phyloP scores from a whole-genome alignment of 129 eudicot species.

The Flaveria linearis region DNA sequence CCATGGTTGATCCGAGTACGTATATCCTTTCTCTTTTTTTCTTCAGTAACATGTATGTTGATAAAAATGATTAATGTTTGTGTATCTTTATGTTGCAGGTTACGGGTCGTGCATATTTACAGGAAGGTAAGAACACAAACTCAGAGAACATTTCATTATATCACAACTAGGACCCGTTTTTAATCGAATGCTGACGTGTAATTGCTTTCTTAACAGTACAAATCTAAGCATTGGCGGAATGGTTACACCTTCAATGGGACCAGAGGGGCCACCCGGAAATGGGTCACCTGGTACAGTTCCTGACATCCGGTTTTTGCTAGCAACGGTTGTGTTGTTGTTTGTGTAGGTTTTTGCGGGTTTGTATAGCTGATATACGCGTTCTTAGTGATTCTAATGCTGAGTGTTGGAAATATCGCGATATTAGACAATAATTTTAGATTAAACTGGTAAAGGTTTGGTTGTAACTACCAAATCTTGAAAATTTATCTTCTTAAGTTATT shows the following conservation, averaged over 20 bases:
- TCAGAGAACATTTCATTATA: not conserved
- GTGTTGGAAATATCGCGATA: constrained; percentile 24
- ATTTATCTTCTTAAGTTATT: too few species aligned
- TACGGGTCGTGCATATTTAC: constrained; percentile 81
- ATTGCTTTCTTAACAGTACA: constrained; percentile 47
- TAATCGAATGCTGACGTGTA: constrained; percentile 20
- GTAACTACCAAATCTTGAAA: too few species aligned
- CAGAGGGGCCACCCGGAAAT: constrained; percentile 53
- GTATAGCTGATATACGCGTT: constrained; percentile 31
- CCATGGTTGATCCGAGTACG: constrained; percentile 78
- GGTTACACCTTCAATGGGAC: constrained; percentile 67
- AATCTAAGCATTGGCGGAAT: constrained; percentile 45
- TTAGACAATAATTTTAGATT: constrained; percentile 32
- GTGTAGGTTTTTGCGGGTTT: constrained; percentile 30
- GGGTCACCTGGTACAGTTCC: constrained; percentile 39
- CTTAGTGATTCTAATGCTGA: not conserved
- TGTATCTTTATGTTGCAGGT: constrained; percentile 44
- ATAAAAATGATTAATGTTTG: not conserved
- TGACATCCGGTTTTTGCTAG: constrained; percentile 26
- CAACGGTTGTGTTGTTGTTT: constrained; percentile 25
- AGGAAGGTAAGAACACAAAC: constrained; percentile 62
- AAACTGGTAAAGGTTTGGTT: constrained; percentile 2
- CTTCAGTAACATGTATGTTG: not conserved
- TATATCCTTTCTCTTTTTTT: not conserved
- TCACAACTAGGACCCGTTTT: not conserved